phyloP scores from a whole-genome alignment of 2,329 filamentous ascomycete genomes.

The Cryphonectria japonica region DNA sequence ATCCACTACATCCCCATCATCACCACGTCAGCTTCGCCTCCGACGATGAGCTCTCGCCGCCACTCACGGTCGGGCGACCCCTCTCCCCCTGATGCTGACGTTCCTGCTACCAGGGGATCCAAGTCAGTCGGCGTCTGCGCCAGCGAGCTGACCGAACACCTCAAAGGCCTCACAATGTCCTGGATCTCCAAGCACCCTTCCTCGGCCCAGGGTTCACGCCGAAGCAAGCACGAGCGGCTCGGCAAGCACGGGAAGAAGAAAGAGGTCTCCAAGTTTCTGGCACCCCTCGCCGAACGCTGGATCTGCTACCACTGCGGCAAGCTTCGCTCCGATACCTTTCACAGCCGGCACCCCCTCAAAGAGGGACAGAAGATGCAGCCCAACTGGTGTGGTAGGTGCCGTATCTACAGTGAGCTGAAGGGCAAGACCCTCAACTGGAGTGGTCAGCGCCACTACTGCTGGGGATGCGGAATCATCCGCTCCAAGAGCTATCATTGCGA shows the following conservation, averaged over 20 bases:
- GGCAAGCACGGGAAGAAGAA: slow-evolving; percentile 27
- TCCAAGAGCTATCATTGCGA: slow-evolving; percentile 27
- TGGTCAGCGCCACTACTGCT: slow-evolving; percentile 28
- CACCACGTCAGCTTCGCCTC: slow-evolving; percentile 19
- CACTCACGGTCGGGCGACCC: slow-evolving; percentile 5
- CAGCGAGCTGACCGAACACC: slow-evolving; percentile 14
- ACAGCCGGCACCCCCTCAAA: slow-evolving; percentile 40
- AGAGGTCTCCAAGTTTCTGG: slow-evolving; percentile 14
- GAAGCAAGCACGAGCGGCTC: slow-evolving; percentile 24
- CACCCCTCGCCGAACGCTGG: slow-evolving; percentile 31
- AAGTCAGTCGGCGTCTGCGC: slow-evolving; percentile 8
- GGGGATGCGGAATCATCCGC: slow-evolving; percentile 29
- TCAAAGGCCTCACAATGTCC: slow-evolving; percentile 18
- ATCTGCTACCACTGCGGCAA: slow-evolving; percentile 50
- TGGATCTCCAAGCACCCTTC: slow-evolving; percentile 12
- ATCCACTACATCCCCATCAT: slow-evolving; percentile 25
- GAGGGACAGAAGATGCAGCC: slow-evolving; percentile 38
- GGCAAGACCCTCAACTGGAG: slow-evolving; percentile 15
- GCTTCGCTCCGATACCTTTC: slow-evolving; percentile 45
- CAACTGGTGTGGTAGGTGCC: slow-evolving; percentile 43
- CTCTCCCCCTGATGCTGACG: not conserved
- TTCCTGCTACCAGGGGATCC: slow-evolving; percentile 7
- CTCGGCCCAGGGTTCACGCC: slow-evolving; percentile 16
- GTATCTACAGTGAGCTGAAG: slow-evolving; percentile 28
- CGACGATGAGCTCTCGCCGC: slow-evolving; percentile 4